phyloP scores from a whole-genome alignment of 192 early-diverging fungal genomes.

The Coemansia sp. region DNA sequence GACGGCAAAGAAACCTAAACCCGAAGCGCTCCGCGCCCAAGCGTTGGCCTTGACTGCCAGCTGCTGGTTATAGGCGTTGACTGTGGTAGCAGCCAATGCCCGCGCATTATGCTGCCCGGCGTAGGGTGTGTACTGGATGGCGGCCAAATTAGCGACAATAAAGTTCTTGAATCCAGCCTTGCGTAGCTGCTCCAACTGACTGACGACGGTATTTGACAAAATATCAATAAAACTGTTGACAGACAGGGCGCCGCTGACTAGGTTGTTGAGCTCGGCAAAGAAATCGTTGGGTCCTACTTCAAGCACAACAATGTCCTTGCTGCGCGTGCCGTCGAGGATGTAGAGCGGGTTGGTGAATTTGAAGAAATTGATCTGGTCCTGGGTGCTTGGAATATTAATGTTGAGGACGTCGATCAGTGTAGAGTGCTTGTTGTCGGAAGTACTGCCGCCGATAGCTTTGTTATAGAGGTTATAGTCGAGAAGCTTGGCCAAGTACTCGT shows the following conservation, averaged over 20 bases:
- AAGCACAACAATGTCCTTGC: slow-evolving; percentile 27
- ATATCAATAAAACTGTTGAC: slow-evolving; percentile 30
- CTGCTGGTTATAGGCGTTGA: slow-evolving; percentile 29
- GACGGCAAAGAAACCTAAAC: slow-evolving; percentile 18
- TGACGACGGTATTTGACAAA: slow-evolving; percentile 20
- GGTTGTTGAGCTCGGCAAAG: slow-evolving; percentile 30
- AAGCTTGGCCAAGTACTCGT: slow-evolving; percentile 45
- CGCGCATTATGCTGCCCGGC: slow-evolving; percentile 20
- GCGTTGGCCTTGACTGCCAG: slow-evolving; percentile 25
- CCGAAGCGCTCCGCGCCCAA: slow-evolving; percentile 29
- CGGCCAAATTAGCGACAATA: slow-evolving; percentile 35
- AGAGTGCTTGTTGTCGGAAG: slow-evolving; percentile 27
- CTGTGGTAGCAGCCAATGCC: slow-evolving; percentile 26
- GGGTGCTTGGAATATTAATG: slow-evolving; percentile 42
- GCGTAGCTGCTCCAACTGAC: slow-evolving; percentile 40
- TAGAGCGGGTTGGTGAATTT: slow-evolving; percentile 28
- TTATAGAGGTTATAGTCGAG: slow-evolving; percentile 23
- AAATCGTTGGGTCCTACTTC: slow-evolving; percentile 44
- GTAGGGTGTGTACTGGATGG: slow-evolving; percentile 42
- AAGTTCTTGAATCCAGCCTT: slow-evolving; percentile 46
- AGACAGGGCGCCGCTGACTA: slow-evolving; percentile 18
- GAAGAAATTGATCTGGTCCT: slow-evolving; percentile 44
- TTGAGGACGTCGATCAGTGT: slow-evolving; percentile 16
- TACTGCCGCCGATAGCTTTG: slow-evolving; percentile 37
- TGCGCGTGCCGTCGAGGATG: slow-evolving; percentile 16